phyloP scores from a whole-genome alignment of 2,329 filamentous ascomycete species.

The Phyllosticta capitalensis region DNA sequence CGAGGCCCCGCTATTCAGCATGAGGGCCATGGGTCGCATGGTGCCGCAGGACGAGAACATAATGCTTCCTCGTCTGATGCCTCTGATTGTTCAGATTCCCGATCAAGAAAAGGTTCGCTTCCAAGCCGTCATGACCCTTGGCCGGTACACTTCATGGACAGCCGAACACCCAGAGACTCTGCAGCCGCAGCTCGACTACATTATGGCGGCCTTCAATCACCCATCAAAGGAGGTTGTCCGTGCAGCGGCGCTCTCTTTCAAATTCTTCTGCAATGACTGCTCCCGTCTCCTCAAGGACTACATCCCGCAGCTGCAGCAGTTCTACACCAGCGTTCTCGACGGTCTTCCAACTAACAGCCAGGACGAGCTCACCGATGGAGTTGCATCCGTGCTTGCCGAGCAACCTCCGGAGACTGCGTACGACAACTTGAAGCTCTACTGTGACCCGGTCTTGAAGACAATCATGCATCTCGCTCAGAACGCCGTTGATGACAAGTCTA shows the following conservation, averaged over 20 bases:
- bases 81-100: slow-evolving; percentile 85
- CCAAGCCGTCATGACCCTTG: slow-evolving; percentile 94
- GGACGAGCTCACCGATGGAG: slow-evolving; percentile 92
- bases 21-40: slow-evolving; percentile 95
- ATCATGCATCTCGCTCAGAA: slow-evolving; percentile 80
- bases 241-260: slow-evolving; percentile 86
- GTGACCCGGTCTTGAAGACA: slow-evolving; percentile 77
- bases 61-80: slow-evolving; percentile 85
- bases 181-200: slow-evolving; percentile 88
- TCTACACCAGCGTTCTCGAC: slow-evolving; percentile 85
- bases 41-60: slow-evolving; percentile 80
- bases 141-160: slow-evolving; percentile 96
- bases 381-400: slow-evolving; percentile 81
- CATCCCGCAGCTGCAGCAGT: slow-evolving; percentile 76
- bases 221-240: slow-evolving; percentile 83
- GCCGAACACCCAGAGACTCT: slow-evolving; percentile 86
- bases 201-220: slow-evolving; percentile 84
- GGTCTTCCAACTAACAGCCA: slow-evolving; percentile 77
- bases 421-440: slow-evolving; percentile 80
- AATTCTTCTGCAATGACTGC: slow-evolving; percentile 95
- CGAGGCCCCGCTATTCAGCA: slow-evolving; percentile 87
- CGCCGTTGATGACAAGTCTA: slow-evolving; percentile 72
- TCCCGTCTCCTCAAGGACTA: slow-evolving; percentile 75
- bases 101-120: slow-evolving; percentile 97
- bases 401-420: slow-evolving; percentile 76